Evolutionary conservation across 177 flowering plant species (phyloP), one percentile per base, ranked within the genome.

Genomic region (Vitis hybrid): DNA sequence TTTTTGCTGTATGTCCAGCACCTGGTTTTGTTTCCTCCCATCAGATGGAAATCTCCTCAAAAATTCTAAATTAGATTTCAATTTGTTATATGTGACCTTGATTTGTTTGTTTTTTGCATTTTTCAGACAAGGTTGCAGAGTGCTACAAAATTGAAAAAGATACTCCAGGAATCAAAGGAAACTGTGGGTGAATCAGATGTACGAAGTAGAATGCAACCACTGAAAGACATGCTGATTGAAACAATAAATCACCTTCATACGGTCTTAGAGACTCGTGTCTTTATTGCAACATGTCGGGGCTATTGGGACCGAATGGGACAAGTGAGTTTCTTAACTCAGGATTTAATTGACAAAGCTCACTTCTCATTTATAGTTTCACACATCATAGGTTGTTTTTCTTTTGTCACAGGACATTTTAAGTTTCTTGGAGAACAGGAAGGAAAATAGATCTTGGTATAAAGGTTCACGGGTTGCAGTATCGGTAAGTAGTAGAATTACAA

Each of bases 291-390:
- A 51, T 91, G 94, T 71, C 87, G 97, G 68, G 93, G 93, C 64
- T 91, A 84, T 72, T 95, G 99, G 99, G 97, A 93, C 69, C 83
- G 89, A 39, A 89, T 90, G 92, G 99, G 98, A 48, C 94, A 90
- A 87, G 99, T 90, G 69, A 62, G 70, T 21, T 72, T 2, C 11
- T 39, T 23, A 17, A 14, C 1, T 57, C 8, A 11, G 6, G n/a
- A 11, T 19, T n/a, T 55, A 3, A 39, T 30, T 21, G 45, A 56
- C 30, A 15, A 62, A 56, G 11, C n/a, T 63, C 11, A 60, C 30
- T 12, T 11, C 14, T 13, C 9, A 8, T n/a, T 57, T 48, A 30
- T 30, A 48, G 12, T 56, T 51, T 56, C 6, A 26, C 13, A 30
- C 8, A 9, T 32, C 48, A 26, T 18, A 32, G 30, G 2, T n/a